These are phyloP conservation scores for Cryptomeria japonica DNA, from an alignment of 75 land plant species.

Conservation along the genomic window DNA sequence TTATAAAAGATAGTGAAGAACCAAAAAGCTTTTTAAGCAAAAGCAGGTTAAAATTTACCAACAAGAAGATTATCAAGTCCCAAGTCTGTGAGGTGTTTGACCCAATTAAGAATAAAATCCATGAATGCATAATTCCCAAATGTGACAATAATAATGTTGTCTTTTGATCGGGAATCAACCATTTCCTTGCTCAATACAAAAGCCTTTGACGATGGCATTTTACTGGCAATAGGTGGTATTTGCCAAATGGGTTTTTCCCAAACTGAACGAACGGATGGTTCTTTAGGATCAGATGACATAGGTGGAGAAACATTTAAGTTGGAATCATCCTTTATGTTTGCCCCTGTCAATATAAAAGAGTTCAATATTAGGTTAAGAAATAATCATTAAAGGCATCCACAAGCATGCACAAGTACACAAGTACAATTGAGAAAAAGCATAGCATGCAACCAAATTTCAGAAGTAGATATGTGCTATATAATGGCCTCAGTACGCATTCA, in stretches of 20 bases:
- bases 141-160: constrained; percentile 86
- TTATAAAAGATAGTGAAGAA: not conserved
- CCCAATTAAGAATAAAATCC: constrained; percentile 98
- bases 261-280: constrained; percentile 15
- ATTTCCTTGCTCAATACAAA: constrained; percentile 71
- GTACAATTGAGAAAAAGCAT: not conserved
- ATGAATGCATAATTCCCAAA: constrained; percentile 97
- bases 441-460: not conserved
- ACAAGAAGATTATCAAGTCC: constrained; percentile 81
- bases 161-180: constrained; percentile 67
- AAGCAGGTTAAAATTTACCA: constrained; percentile 42
- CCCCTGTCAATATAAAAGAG: not conserved
- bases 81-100: constrained; percentile 81
- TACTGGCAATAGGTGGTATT: constrained; percentile 46
- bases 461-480: not conserved
- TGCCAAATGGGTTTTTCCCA: constrained; percentile 73
- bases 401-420: not conserved
- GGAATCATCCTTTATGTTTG: constrained; percentile 17
- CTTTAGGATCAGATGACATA: not conserved
- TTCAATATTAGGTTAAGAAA: not conserved
- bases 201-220: constrained; percentile 65
- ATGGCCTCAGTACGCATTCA: not conserved
- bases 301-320: not conserved
- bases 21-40: not conserved
- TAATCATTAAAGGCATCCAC: not conserved